These are phyloP conservation scores for Podaxis sp. DNA, from an alignment of 768 basidiomycete species.

Conservation along the genomic window DNA sequence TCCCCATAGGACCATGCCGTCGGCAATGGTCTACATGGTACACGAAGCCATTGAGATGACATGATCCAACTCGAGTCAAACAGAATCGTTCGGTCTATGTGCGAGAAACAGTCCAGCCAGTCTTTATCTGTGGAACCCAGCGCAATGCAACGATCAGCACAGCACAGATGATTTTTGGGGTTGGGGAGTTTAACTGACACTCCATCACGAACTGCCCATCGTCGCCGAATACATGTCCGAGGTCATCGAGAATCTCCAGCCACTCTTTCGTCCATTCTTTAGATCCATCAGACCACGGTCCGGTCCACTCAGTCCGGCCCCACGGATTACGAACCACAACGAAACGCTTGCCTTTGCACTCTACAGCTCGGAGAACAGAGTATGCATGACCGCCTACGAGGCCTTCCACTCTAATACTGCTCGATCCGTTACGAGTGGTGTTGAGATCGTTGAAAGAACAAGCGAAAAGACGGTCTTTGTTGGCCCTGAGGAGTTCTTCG, in stretches of 20 bases:
- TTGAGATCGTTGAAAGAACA: conserved; percentile 44
- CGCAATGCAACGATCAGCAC: not conserved
- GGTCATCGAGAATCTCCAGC: conserved; percentile 35
- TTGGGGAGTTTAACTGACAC: conserved; percentile 27
- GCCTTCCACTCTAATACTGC: conserved; percentile 32
- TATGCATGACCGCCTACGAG: conserved; percentile 46
- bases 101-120: conserved; percentile 43
- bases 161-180: not conserved
- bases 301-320: conserved; percentile 50
- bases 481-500: conserved; percentile 50
- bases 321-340: conserved; percentile 51
- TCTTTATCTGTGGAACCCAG: conserved; percentile 32
- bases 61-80: conserved; percentile 49
- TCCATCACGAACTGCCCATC: conserved; percentile 56
- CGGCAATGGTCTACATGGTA: conserved; percentile 40
- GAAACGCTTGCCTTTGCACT: conserved; percentile 46
- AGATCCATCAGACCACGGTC: conserved; percentile 48
- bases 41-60: conserved; percentile 49
- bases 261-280: conserved; percentile 52
- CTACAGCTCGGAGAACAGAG: conserved; percentile 44
- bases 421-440: conserved; percentile 30
- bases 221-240: conserved; percentile 45
- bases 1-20: conserved; percentile 56
- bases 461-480: conserved; percentile 52
- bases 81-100: conserved; percentile 45